These are phyloP conservation scores for Saccharum officinarum DNA, from an alignment of 176 grass and related monocot species.

Conservation along the genomic window DNA sequence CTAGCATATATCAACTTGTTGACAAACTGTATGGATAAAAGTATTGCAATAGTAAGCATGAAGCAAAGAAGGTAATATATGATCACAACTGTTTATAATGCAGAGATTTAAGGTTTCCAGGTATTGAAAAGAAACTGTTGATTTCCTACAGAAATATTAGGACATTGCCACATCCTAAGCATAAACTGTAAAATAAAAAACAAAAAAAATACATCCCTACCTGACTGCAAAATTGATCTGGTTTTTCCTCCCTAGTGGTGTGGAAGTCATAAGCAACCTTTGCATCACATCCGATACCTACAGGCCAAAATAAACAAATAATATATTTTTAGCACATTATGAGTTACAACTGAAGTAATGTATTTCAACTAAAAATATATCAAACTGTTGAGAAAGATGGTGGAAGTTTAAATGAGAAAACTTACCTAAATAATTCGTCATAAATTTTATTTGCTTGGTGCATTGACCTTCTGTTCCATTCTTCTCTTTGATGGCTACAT, in stretches of 20 bases:
- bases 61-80: not conserved
- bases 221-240: constrained; percentile 88
- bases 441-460: constrained; percentile 75
- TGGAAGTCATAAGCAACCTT: constrained; percentile 97
- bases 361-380: not conserved
- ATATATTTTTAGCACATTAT: not conserved
- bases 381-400: constrained; percentile 5
- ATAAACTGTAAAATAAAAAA: not conserved
- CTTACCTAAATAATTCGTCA: constrained; percentile 94
- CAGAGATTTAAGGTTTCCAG: not conserved
- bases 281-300: constrained; percentile 98
- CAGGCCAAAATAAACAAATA: constrained; percentile 20
- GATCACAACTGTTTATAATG: not conserved
- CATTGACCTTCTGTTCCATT: constrained; percentile 42
- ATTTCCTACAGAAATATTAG: not conserved
- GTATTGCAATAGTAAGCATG: not conserved
- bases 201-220: constrained; percentile 33
- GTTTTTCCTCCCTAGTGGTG: constrained; percentile 76
- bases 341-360: not conserved
- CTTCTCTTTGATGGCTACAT: constrained; percentile 70
- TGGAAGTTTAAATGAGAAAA: constrained; percentile 8
- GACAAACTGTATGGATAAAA: constrained; percentile 64
- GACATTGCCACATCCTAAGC: not conserved
- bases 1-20: constrained; percentile 98
- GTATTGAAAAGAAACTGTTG: not conserved